Evolutionary conservation across 805 yeast species (phyloP), one percentile per base, ranked within the genome.

Genomic region (Metschnikowia orientalis): DNA sequence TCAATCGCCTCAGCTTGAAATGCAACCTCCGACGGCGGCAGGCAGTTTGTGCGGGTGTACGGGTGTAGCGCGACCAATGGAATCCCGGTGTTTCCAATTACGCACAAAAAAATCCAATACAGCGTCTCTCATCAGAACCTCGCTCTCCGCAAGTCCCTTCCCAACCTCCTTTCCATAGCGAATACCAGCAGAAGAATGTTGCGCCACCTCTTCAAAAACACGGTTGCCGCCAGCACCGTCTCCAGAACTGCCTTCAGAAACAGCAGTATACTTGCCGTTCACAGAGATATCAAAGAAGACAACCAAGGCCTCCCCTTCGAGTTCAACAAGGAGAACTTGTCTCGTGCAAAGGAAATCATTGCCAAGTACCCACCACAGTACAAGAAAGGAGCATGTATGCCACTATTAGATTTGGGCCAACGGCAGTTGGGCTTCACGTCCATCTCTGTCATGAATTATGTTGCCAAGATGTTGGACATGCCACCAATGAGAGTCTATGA

Each of bases 401-500:
- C 95, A 7, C 69, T 85, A 40, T 71, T 85, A 42, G 94, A 84
- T 54, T 67, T 85, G 43, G 95, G 92, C 24, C 95, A 85, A 64
- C 81, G 94, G 51, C 95, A 85, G 61, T 69, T 70, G 35, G 95
- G 95, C 1, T 85, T 80, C 68, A 81, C 92, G 26, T 83, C 94
- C 24, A 81, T 85, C 48, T 71, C 86, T 20, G 92, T 84, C 43
- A 85, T 85, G 95, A 84, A 85, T 67, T 81, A 86, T 56, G 95
- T 85, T 31, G 95, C 95, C 34, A 77, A 80, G 59, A 51, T 81
- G 53, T 70, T 84, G 50, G 90, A 83, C 51, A 81, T 86, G 79
- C 95, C 95, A 18, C 94, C 95, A 39, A 85, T 85, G 95, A 76
- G 95, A 63, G 95, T 85, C 18, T 85, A 85, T 59, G 94, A 85